These are phyloP conservation scores for Apophysomyces ossiformis DNA, from an alignment of 371 early-diverging fungal genomes.

Conservation along the genomic window DNA sequence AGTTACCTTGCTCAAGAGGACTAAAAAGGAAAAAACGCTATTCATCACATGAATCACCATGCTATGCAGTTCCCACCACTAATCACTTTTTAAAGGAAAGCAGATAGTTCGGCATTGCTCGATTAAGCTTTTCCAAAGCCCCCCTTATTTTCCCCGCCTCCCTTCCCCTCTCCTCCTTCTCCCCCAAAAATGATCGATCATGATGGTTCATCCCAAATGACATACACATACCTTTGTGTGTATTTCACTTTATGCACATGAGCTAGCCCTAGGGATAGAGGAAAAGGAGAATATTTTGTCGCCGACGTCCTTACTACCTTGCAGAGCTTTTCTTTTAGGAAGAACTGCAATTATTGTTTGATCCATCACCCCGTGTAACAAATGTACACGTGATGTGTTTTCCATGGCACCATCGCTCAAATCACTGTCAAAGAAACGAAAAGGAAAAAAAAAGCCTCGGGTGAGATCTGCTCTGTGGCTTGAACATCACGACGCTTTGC, in stretches of 20 bases:
- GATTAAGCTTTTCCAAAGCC: background rate
- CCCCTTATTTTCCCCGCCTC: no score
- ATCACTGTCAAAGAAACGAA: background rate
- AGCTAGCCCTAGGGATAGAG: background rate
- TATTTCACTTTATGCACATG: background rate
- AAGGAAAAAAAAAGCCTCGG: no score
- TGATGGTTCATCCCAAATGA: background rate
- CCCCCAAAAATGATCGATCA: background rate
- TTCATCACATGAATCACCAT: conserved; percentile 8
- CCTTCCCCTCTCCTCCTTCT: background rate
- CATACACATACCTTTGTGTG: background rate
- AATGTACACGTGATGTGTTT: background rate
- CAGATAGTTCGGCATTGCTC: background rate
- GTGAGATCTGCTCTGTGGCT: no score
- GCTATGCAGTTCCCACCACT: conserved; percentile 1
- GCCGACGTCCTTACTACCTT: no score
- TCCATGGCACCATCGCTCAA: background rate
- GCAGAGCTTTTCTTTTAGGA: no score
- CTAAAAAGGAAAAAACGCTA: background rate
- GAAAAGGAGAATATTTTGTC: background rate
- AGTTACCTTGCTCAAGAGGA: background rate
- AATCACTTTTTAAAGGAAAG: background rate
- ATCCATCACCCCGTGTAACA: conserved; percentile 2
- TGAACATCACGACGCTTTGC: no score
- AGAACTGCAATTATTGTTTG: conserved; percentile 1